Percentiles rank a stretch among this genome's conserved stretches.
Evolutionary conservation across 2,329 filamentous ascomycete species (phyloP).

Genomic region (Cadophora sp.): DNA sequence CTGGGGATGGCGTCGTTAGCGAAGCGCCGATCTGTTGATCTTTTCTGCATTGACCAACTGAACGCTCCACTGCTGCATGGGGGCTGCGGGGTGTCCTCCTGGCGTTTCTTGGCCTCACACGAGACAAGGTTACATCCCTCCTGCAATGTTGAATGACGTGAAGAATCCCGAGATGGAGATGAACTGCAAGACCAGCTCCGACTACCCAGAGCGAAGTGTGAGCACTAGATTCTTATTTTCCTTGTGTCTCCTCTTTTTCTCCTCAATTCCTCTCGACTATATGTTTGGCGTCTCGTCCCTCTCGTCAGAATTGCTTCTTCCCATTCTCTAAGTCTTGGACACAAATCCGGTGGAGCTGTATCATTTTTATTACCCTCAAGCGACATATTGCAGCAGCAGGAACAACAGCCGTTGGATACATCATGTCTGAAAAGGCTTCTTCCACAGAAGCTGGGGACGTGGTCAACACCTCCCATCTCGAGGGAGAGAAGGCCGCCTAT

Average conservation of each 20-base stretch:
- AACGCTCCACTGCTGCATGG: not conserved
- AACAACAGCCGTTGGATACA: not conserved
- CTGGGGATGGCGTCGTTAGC: slow-evolving; percentile 6
- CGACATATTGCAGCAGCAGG: not conserved
- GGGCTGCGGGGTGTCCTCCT: slow-evolving; percentile 14
- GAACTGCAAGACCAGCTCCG: not conserved
- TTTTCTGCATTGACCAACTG: not conserved
- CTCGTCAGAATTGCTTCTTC: not conserved
- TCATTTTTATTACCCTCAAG: not conserved
- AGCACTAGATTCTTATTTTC: slow-evolving; percentile 1
- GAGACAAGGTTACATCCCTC: not conserved
- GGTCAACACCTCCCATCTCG: slow-evolving; percentile 12
- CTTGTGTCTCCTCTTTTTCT: slow-evolving; percentile 14
- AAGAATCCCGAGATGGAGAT: slow-evolving; percentile 10
- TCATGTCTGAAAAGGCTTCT: slow-evolving; percentile 12
- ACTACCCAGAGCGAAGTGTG: not conserved
- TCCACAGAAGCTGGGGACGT: slow-evolving; percentile 8
- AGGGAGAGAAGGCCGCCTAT: slow-evolving; percentile 6
- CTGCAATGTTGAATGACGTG: slow-evolving; percentile 10
- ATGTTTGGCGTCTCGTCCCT: slow-evolving; percentile 13
- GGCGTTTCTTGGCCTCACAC: slow-evolving; percentile 2
- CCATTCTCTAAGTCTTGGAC: slow-evolving; percentile 5
- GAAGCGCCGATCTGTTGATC: slow-evolving; percentile 18
- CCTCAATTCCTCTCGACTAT: not conserved
- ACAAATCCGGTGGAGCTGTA: not conserved